Conservation (phyloP, 2,329 filamentous ascomycete species). For the Dactylonectria macrodidyma region DNA sequence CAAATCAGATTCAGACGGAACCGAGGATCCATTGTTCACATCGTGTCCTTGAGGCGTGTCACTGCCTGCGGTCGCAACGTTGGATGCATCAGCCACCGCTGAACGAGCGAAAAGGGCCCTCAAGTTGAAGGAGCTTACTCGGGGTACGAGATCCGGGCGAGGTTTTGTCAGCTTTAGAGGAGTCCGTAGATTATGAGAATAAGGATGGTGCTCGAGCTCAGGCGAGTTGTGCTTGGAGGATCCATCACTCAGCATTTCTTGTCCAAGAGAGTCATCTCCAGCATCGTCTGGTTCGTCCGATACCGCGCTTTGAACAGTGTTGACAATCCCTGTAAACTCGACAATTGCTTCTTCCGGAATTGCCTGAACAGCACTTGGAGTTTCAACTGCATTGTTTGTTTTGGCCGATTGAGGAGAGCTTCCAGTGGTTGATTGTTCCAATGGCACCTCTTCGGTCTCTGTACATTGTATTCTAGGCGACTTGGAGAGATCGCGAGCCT, state of each 20-base stretch:
- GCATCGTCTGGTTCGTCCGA: not conserved
- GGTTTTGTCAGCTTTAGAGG: slow-evolving; percentile 25
- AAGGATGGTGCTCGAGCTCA: not conserved
- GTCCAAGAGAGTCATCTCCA: not conserved
- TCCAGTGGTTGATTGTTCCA: not conserved
- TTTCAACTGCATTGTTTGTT: not conserved
- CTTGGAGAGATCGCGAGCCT: slow-evolving; percentile 13
- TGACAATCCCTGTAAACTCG: slow-evolving; percentile 6
- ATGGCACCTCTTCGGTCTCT: not conserved
- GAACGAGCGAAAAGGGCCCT: slow-evolving; percentile 17
- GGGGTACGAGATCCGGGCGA: slow-evolving; percentile 29
- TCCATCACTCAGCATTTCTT: not conserved
- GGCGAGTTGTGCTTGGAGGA: not conserved
- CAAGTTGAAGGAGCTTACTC: slow-evolving; percentile 34
- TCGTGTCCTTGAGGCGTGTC: slow-evolving; percentile 24
- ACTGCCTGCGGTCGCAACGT: slow-evolving; percentile 37
- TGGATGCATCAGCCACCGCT: slow-evolving; percentile 33
- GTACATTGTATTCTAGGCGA: slow-evolving; percentile 14
- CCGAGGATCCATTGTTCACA: slow-evolving; percentile 15
- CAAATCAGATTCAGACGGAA: slow-evolving; percentile 4
- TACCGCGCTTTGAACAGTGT: not conserved
- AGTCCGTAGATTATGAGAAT: not conserved
- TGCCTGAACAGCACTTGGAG: not conserved
- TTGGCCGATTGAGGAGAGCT: slow-evolving; percentile 1
- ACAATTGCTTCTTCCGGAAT: slow-evolving; percentile 4